A percentile compares a stretch with the other conserved stretches of the same genome.
These are phyloP conservation scores for Claviceps capensis DNA, from an alignment of 2,329 filamentous ascomycete genomes.

Conservation along the genomic window DNA sequence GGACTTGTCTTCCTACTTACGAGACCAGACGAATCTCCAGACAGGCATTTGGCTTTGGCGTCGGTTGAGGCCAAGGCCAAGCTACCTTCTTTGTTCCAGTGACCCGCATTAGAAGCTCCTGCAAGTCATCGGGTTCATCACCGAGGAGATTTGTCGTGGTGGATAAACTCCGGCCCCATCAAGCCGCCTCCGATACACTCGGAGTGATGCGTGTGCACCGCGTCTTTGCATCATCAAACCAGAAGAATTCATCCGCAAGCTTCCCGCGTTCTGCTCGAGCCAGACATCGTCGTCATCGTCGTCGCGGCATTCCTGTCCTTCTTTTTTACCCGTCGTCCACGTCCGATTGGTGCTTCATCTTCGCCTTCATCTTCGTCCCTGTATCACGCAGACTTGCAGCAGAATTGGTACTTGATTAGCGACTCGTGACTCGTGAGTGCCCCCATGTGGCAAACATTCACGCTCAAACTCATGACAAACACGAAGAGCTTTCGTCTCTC, in stretches of 20 bases:
- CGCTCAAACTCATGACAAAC: not conserved
- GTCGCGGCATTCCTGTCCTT: not conserved
- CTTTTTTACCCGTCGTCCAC: not conserved
- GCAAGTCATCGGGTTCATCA: no score
- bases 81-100: not conserved
- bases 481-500: not conserved
- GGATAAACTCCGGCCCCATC: conserved; percentile 7
- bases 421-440: not conserved
- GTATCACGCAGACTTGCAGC: not conserved
- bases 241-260: not conserved
- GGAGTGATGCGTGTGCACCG: not conserved
- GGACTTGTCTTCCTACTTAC: no score
- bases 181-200: not conserved
- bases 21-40: not conserved
- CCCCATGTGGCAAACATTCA: not conserved
- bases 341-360: not conserved
- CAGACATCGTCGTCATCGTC: not conserved
- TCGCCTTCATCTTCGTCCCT: not conserved
- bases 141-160: not conserved
- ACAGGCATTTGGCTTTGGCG: not conserved
- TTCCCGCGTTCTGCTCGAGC: not conserved
- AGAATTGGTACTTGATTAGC: not conserved
- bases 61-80: not conserved
- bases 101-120: no score
- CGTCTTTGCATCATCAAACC: not conserved